Evolutionary conservation across 2,329 filamentous ascomycete genomes (phyloP).

Genomic region (Coccinonectria pachysandricola): DNA sequence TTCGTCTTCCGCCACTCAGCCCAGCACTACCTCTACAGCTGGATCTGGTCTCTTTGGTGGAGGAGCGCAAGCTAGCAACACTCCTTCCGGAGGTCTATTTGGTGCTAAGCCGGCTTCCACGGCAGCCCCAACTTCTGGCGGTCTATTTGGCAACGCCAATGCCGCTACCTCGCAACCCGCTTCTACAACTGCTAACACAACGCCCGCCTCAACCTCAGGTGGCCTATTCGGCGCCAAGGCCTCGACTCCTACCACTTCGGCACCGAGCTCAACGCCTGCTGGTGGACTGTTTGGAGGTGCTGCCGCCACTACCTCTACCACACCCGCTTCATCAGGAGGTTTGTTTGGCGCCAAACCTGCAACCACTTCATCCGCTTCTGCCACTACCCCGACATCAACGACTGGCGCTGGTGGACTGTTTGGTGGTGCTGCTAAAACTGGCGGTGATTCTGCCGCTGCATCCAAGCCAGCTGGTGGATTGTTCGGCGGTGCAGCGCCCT

Average conservation of each 20-base stretch:
- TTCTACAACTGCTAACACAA: constrained; percentile 17
- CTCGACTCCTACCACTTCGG: constrained; percentile 12
- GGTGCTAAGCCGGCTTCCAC: constrained; percentile 16
- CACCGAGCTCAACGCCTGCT: constrained; percentile 10
- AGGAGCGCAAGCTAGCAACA: constrained; percentile 22
- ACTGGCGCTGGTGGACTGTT: constrained; percentile 16
- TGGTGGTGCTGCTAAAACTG: constrained; percentile 12
- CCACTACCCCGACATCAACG: constrained; percentile 15
- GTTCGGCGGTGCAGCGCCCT: constrained; percentile 22
- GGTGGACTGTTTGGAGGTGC: constrained; percentile 18
- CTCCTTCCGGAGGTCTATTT: constrained; percentile 24
- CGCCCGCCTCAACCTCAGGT: no score
- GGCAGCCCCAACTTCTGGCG: constrained; percentile 13
- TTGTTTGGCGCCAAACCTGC: constrained; percentile 18
- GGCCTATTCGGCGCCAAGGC: constrained; percentile 20
- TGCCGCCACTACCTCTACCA: constrained; percentile 10
- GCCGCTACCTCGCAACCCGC: constrained; percentile 16
- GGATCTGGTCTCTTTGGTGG: constrained; percentile 24
- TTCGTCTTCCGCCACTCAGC: constrained; percentile 8
- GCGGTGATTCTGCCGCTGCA: constrained; percentile 13
- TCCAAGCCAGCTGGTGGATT: constrained; percentile 26
- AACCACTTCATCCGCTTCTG: constrained; percentile 11
- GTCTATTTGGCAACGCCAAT: constrained; percentile 7
- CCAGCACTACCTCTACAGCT: constrained; percentile 10
- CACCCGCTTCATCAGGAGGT: constrained; percentile 7